These are phyloP conservation scores for Eudorina sp. DNA, from an alignment of 139 green algal genomes.

Conservation along the genomic window DNA sequence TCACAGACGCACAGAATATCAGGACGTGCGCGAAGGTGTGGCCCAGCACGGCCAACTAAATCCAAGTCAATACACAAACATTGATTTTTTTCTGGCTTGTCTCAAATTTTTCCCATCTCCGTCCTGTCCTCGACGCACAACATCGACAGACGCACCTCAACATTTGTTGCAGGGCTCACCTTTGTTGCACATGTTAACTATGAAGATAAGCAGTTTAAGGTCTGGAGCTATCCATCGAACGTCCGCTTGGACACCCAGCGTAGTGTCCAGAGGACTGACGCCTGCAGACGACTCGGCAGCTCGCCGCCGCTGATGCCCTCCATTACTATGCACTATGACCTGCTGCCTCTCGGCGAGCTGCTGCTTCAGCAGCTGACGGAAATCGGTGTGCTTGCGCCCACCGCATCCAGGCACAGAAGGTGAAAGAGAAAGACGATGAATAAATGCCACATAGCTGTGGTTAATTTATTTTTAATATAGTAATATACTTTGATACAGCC, in stretches of 20 bases:
- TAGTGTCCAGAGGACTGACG: not conserved
- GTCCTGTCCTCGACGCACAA: not conserved
- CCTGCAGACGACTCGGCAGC: not conserved
- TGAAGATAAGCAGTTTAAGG: not conserved
- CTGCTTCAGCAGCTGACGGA: not conserved
- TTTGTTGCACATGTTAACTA: constrained; percentile 38
- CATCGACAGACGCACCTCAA: not conserved
- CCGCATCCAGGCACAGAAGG: not conserved
- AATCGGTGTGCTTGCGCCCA: not conserved
- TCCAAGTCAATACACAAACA: not conserved
- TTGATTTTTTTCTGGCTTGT: not conserved
- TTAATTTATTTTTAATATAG: not conserved
- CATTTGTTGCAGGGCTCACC: not conserved
- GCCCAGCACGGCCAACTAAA: not conserved
- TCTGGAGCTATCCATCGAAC: constrained; percentile 10
- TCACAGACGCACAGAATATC: not conserved
- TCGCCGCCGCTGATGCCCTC: not conserved
- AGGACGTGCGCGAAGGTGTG: not conserved
- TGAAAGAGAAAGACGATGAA: not conserved
- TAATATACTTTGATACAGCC: not conserved
- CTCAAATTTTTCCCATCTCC: not conserved
- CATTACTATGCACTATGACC: not conserved
- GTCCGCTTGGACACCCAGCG: not conserved
- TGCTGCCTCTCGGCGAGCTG: not conserved
- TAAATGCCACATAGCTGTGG: not conserved